phyloP scores from a whole-genome alignment of 2,329 filamentous ascomycete genomes.

The Harringtonia lauricola region DNA sequence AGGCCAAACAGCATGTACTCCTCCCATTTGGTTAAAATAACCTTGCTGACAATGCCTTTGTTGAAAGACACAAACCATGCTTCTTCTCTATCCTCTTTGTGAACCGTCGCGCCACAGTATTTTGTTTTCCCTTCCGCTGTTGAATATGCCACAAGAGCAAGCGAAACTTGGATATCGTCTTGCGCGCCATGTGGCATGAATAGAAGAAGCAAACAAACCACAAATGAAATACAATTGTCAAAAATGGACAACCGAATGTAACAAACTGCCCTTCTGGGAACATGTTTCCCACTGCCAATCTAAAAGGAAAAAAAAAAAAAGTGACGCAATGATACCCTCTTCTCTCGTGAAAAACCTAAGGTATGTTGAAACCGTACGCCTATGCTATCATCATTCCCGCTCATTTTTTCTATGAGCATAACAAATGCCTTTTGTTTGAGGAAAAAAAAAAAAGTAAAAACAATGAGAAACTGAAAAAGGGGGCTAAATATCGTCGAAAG shows the following conservation, averaged over 20 bases:
- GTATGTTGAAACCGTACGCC: conserved; percentile 18
- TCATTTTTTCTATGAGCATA: conserved; percentile 11
- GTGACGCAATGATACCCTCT: background rate
- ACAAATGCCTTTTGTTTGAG: conserved; percentile 3
- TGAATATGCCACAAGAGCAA: background rate
- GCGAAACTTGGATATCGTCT: background rate
- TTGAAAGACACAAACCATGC: background rate
- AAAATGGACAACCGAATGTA: background rate
- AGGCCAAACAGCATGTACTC: no score
- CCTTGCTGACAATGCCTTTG: no score
- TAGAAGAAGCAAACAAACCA: background rate
- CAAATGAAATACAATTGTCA: background rate
- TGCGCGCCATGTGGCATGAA: background rate
- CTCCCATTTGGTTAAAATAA: no score
- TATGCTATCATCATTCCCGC: conserved; percentile 11
- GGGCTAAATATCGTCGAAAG: background rate
- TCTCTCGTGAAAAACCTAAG: conserved; percentile 7
- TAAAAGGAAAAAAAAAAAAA: background rate
- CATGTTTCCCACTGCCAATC: background rate
- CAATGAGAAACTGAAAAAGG: background rate
- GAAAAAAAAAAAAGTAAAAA: background rate
- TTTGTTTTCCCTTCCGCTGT: background rate
- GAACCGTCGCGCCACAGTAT: background rate
- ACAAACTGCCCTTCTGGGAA: background rate
- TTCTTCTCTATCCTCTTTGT: background rate